phyloP scores from a whole-genome alignment of 75 land plant species.

The Pinus tabuliformis region DNA sequence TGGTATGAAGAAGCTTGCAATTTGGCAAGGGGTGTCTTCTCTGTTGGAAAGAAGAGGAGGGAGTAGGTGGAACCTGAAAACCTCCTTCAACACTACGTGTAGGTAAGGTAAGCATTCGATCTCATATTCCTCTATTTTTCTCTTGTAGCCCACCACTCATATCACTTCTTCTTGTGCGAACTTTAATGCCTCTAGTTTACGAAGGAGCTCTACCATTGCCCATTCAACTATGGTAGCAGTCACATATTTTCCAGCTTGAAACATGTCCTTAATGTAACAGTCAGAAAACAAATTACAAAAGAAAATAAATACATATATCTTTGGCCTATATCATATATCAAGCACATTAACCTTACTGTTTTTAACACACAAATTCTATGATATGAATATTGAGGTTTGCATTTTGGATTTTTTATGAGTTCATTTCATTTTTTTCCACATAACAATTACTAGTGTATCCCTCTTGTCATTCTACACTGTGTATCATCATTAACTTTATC shows the following conservation, averaged over 20 bases:
- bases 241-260: conserved; percentile 5
- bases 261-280: conserved; percentile 2
- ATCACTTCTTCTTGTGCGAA: conserved; percentile 9
- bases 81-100: conserved; percentile 12
- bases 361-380: too few relatives aligned
- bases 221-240: conserved; percentile 8
- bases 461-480: too few relatives aligned
- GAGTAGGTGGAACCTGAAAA: conserved; percentile 17
- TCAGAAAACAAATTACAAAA: neutral
- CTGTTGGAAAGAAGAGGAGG: conserved; percentile 8
- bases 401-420: too few relatives aligned
- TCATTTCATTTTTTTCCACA: too few relatives aligned
- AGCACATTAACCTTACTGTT: too few relatives aligned
- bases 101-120: conserved; percentile 1
- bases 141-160: neutral
- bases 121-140: conserved; percentile 11
- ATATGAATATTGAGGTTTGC: too few relatives aligned
- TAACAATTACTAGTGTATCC: too few relatives aligned
- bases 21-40: neutral
- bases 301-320: too few relatives aligned
- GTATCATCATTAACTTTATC: too few relatives aligned
- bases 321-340: too few relatives aligned
- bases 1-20: neutral
- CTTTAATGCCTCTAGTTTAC: neutral
- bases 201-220: conserved; percentile 19